A percentile compares a stretch with the other conserved stretches of the same genome.
Conservation (phyloP, 192 early-diverging fungal genomes). For the Podila epicladia region DNA sequence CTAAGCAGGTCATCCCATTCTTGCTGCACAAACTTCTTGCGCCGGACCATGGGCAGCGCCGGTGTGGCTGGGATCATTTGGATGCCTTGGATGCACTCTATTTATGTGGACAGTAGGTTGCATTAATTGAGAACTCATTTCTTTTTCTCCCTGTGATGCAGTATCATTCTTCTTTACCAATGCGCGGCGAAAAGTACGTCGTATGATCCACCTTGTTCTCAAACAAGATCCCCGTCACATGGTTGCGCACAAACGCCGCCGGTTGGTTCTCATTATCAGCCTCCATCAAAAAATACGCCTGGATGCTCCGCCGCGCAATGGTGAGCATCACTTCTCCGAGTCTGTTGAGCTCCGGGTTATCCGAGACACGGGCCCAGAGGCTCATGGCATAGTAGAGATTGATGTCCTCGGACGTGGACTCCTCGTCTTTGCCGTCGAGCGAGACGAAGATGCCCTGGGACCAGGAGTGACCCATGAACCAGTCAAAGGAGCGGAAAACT, state of each 20-base stretch:
- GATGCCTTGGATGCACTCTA: slow-evolving; percentile 54
- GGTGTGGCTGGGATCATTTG: slow-evolving; percentile 51
- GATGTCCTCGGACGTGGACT: slow-evolving; percentile 49
- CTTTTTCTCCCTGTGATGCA: too few species aligned
- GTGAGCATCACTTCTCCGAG: slow-evolving; percentile 41
- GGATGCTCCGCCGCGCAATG: slow-evolving; percentile 29
- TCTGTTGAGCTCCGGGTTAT: slow-evolving; percentile 6
- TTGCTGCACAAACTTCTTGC: slow-evolving; percentile 32
- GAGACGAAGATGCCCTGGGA: slow-evolving; percentile 46
- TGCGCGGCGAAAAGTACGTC: slow-evolving; percentile 36
- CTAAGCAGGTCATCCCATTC: slow-evolving; percentile 31
- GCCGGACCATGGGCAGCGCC: slow-evolving; percentile 24
- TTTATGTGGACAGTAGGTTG: neutral
- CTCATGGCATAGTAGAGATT: slow-evolving; percentile 46
- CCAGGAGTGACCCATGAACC: slow-evolving; percentile 53
- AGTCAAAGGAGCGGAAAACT: slow-evolving; percentile 42
- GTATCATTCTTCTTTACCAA: slow-evolving; percentile 14
- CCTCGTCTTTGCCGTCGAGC: slow-evolving; percentile 45
- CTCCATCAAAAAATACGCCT: slow-evolving; percentile 48
- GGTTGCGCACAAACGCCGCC: slow-evolving; percentile 27
- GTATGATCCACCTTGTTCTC: slow-evolving; percentile 53
- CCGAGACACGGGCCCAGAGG: slow-evolving; percentile 27
- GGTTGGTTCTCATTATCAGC: slow-evolving; percentile 41
- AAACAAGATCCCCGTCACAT: slow-evolving; percentile 46
- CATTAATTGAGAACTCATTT: too few species aligned